These are phyloP conservation scores for Endocalyx cinctus DNA, from an alignment of 2,329 filamentous ascomycete genomes.

Conservation along the genomic window DNA sequence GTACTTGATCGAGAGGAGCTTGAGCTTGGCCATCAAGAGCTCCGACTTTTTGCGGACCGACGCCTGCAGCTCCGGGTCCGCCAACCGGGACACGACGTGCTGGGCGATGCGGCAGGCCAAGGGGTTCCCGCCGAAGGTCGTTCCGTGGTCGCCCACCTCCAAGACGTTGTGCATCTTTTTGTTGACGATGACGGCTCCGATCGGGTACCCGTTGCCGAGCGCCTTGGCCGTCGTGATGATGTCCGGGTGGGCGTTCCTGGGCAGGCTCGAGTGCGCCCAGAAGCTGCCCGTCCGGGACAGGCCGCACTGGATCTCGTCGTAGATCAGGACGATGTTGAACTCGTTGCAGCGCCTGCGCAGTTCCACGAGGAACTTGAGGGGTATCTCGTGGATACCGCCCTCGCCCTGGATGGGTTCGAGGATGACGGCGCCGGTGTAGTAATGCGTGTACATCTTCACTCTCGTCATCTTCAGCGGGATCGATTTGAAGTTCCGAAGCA, in stretches of 20 bases:
- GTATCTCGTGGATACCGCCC: constrained; percentile 83
- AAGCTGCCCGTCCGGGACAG: constrained; percentile 80
- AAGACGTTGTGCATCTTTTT: constrained; percentile 61
- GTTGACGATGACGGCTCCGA: constrained; percentile 71
- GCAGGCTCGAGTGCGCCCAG: constrained; percentile 77
- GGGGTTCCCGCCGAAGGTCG: constrained; percentile 91
- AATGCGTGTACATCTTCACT: no score
- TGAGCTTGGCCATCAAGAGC: constrained; percentile 45
- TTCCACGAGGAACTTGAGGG: constrained; percentile 75
- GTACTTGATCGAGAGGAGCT: constrained; percentile 41
- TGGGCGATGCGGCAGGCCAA: constrained; percentile 80
- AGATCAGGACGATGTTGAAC: constrained; percentile 84
- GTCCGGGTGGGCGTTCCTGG: constrained; percentile 81
- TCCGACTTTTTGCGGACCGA: constrained; percentile 63
- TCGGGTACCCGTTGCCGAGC: constrained; percentile 92
- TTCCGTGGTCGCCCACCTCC: constrained; percentile 77
- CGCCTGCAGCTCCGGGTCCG: constrained; percentile 64
- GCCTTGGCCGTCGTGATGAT: constrained; percentile 94
- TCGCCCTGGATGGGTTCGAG: constrained; percentile 97
- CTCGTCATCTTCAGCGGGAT: constrained; percentile 72
- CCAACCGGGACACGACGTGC: constrained; percentile 74
- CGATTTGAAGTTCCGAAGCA: constrained; percentile 85
- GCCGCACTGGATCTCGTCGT: constrained; percentile 97
- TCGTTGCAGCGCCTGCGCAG: constrained; percentile 81
- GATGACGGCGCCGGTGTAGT: constrained; percentile 88